Evolutionary conservation across 1,139 yeast genomes (phyloP), one percentile per base, ranked within the genome.

Genomic region (Blastobotrys capitulatus): DNA sequence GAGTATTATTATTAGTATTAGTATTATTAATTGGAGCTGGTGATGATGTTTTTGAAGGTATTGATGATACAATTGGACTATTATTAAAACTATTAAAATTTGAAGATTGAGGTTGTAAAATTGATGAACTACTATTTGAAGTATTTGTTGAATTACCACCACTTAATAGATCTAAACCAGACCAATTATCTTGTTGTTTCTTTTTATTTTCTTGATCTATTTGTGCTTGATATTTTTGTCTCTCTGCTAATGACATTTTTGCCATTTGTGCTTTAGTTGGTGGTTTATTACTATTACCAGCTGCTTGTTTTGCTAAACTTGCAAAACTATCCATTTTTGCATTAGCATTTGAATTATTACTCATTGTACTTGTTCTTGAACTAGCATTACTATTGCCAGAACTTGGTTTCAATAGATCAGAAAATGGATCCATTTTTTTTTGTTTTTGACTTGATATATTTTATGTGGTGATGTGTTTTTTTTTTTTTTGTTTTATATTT

Each of bases 191-290:
- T 40, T 36, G 25, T 34, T 20, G 31, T 20, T 47, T 45, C 38
- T 44, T 45, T 34, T 38, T 49, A 31, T 42, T 25, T 36, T 49
- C 47, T 40, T 50, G 50, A 18, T 54, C 46, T 38, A 39, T 35
- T 39, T 50, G 52, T 16, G 55, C 46, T 41, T 46, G 43, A 50
- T 47, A 50, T 49, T 55, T 54, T 46, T 58, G 60, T n/a, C 63
- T 48, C 42, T 62, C 63, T 37, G 52, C 56, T 49, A 62, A 51
- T 20, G 65, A 54, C 59, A 62, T 50, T 36, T 53, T 43, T 25
- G 58, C 57, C 37, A 57, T 49, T 15, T 36, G 16, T 36, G 46
- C 50, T n/a, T 48, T 35, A 19, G 40, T 43, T 18, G 20, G 39
- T 4, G 38, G 3, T 35, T 8, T 35, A 15, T 9, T 9, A 13